These are phyloP conservation scores for Crithidia mellificae DNA, from an alignment of 208 protist genomes.

Conservation along the genomic window DNA sequence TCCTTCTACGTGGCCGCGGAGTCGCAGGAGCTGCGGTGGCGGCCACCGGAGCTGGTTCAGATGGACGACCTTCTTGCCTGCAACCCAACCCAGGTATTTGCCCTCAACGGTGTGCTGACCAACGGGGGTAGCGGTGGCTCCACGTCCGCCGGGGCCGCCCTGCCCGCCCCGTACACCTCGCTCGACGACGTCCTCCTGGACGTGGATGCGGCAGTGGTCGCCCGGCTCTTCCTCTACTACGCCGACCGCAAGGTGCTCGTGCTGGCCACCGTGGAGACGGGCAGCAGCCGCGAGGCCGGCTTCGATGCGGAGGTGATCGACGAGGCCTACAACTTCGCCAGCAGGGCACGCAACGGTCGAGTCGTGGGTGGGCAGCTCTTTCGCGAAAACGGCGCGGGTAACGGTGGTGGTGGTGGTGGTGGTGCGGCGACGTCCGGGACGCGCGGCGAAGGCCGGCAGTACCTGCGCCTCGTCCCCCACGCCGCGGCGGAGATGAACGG, in stretches of 20 bases:
- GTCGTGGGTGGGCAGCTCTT: slow-evolving; percentile 3
- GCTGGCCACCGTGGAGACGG: slow-evolving; percentile 39
- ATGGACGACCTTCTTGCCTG: slow-evolving; percentile 34
- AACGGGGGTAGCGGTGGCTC: neutral
- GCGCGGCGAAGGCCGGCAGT: slow-evolving; percentile 19
- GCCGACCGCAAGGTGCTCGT: slow-evolving; percentile 45
- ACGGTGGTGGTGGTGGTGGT: too few species aligned
- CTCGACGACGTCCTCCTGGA: slow-evolving; percentile 25
- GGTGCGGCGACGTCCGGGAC: too few species aligned
- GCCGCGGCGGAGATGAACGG: slow-evolving; percentile 40
- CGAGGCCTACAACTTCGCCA: slow-evolving; percentile 30
- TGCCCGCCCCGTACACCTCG: slow-evolving; percentile 13
- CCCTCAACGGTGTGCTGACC: slow-evolving; percentile 29
- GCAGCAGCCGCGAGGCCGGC: slow-evolving; percentile 15
- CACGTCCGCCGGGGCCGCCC: neutral
- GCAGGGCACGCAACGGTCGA: slow-evolving; percentile 13
- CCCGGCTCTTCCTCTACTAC: slow-evolving; percentile 51
- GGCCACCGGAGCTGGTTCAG: slow-evolving; percentile 33
- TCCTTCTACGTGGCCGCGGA: slow-evolving; percentile 42
- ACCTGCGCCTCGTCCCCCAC: slow-evolving; percentile 40
- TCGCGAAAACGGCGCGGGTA: neutral
- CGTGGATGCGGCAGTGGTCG: slow-evolving; percentile 30
- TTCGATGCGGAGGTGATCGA: slow-evolving; percentile 15
- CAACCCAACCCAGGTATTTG: slow-evolving; percentile 44
- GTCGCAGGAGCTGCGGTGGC: slow-evolving; percentile 35